Conservation (phyloP, 2,329 filamentous ascomycete genomes). For the Aspergillus fumigatus region DNA sequence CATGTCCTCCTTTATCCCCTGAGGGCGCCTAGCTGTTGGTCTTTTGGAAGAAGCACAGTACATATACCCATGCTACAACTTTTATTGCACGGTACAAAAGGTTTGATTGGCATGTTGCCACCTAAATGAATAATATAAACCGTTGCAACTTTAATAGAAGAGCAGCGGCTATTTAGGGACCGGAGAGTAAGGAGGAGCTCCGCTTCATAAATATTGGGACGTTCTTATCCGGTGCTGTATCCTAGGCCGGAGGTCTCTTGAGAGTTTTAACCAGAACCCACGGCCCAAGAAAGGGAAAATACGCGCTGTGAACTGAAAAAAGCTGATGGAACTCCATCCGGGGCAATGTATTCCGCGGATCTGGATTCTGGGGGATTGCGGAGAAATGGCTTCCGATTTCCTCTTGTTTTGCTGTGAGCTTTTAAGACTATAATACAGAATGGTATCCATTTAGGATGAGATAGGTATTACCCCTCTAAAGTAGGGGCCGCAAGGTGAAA, state of each 20-base stretch:
- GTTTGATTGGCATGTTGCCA: neutral
- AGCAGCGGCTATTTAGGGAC: neutral
- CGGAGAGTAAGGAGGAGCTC: neutral
- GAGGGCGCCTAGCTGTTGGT: neutral
- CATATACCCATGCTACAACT: too few species aligned
- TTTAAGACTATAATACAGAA: too few species aligned
- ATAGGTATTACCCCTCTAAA: too few species aligned
- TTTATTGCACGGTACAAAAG: neutral
- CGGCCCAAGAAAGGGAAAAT: neutral
- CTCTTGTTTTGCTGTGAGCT: too few species aligned
- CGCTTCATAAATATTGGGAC: neutral
- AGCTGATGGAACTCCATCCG: neutral
- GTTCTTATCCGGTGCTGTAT: neutral
- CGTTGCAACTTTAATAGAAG: neutral
- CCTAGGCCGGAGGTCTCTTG: neutral
- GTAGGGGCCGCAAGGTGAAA: neutral
- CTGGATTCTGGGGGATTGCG: neutral
- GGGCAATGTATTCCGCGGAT: neutral
- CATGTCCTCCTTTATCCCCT: constrained; percentile 13
- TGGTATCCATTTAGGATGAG: too few species aligned
- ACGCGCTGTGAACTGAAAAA: neutral
- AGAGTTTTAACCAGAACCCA: neutral
- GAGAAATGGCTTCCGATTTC: neutral
- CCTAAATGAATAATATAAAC: neutral
- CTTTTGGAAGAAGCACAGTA: neutral